A percentile compares a stretch with the other conserved stretches of the same genome.
These are phyloP conservation scores for Drechmeria coniospora DNA, from an alignment of 2,329 filamentous ascomycete genomes.

Conservation along the genomic window DNA sequence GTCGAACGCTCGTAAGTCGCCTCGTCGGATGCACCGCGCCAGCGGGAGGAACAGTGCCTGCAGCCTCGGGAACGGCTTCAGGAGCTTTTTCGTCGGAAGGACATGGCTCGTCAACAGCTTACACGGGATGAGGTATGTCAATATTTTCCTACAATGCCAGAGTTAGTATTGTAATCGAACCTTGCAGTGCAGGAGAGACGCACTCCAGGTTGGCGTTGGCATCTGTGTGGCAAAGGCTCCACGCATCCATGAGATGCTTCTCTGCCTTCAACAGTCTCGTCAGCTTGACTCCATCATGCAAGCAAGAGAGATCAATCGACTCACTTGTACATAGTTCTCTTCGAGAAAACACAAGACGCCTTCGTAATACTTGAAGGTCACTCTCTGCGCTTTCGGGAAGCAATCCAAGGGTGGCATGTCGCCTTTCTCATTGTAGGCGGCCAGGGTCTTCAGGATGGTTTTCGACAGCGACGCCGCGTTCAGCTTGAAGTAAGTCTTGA, in stretches of 20 bases:
- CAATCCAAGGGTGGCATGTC: slow-evolving; percentile 68
- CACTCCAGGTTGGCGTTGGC: slow-evolving; percentile 69
- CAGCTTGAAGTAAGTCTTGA: slow-evolving; percentile 97
- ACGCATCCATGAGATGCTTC: slow-evolving; percentile 64
- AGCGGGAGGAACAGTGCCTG: slow-evolving; percentile 67
- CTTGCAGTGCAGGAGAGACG: slow-evolving; percentile 19
- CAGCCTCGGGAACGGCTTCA: slow-evolving; percentile 61
- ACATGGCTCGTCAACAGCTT: slow-evolving; percentile 78
- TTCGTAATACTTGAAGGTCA: slow-evolving; percentile 93
- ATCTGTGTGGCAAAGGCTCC: slow-evolving; percentile 61
- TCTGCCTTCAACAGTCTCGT: slow-evolving; percentile 45
- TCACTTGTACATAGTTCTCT: slow-evolving; percentile 72
- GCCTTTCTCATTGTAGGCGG: slow-evolving; percentile 50
- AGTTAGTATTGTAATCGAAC: not conserved
- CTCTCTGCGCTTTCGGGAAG: slow-evolving; percentile 80
- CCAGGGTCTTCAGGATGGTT: slow-evolving; percentile 73
- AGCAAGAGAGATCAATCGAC: slow-evolving; percentile 5
- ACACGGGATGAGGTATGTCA: slow-evolving; percentile 90
- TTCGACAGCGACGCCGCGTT: slow-evolving; percentile 82
- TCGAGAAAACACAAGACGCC: slow-evolving; percentile 89
- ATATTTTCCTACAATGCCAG: slow-evolving; percentile 50
- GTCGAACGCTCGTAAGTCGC: slow-evolving; percentile 74
- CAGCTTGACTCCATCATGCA: not conserved
- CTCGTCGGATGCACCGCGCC: slow-evolving; percentile 61
- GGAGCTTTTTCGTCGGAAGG: slow-evolving; percentile 56